Base-by-base conservation (phyloP, 176 grass and related monocot species). In the Ensete ventricosum region DNA sequence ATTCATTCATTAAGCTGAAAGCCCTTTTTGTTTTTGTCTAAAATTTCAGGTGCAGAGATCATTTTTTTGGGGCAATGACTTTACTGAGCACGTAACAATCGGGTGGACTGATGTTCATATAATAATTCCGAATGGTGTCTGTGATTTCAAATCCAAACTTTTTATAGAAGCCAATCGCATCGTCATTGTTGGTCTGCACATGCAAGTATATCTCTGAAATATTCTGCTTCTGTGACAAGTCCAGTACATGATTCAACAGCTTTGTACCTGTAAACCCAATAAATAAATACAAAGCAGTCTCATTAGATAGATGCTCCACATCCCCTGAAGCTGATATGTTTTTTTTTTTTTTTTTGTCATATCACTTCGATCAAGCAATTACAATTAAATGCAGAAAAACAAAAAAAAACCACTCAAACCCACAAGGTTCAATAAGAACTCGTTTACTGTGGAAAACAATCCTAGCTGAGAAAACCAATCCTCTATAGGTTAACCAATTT, bases 61-160 rank as follows among this genome's bases (percentile, higher is more conserved):
- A 94, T 71, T 99, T 99, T 82, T 91, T 94, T 94, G 63, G 78
- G 72, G 83, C 25, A 66, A 93, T 78, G 80, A 83, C 80, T 76
- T 95, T 95, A 16, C 83, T 89, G 77, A 99, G 78, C 74, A 99
- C 91, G 9, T 95, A 86, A 52, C 91, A 99, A 91, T 99, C 96
- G 12, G 96, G 91, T 10, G 96, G 96, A 1, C 82, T 99, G 81
- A 99, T 99, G 80, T 99, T 91, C 75, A 73, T 82, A 69, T 99
- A 99, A 71, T 99, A 99, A 66, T 99, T 87, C 55, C 88, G 81
- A 80, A 99, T 99, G 1, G 96, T 99, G 72, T 99, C 84, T 57
- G 91, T 91, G 72, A 99, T 94, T 79, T 99, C 96, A 52, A 99
- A 99, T 64, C 91, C 96, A 80, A 87, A 99, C 81, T 99, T 99